Percentiles rank a stretch among this genome's conserved stretches.
Evolutionary conservation across 2,329 filamentous ascomycete species (phyloP).

Genomic region (Orbilia oligospora): DNA sequence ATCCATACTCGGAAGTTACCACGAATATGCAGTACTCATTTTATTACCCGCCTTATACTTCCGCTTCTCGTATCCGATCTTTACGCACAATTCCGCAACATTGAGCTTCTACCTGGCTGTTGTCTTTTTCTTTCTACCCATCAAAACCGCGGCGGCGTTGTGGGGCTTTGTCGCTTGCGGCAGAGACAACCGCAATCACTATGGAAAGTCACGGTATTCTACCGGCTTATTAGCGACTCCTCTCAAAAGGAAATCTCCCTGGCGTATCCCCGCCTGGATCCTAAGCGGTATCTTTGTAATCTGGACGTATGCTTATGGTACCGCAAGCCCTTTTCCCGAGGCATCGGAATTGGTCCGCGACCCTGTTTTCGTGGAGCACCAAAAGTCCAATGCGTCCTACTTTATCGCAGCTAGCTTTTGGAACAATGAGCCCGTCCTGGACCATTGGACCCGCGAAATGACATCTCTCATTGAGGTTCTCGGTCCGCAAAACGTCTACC

Average conservation of each 20-base stretch:
- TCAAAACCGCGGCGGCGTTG: slow-evolving; percentile 31
- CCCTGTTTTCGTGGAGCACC: slow-evolving; percentile 29
- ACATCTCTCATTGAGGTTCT: slow-evolving; percentile 35
- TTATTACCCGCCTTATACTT: slow-evolving; percentile 40
- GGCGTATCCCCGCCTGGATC: slow-evolving; percentile 17
- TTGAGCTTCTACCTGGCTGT: slow-evolving; percentile 47
- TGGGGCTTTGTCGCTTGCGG: slow-evolving; percentile 5
- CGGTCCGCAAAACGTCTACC: slow-evolving; percentile 46
- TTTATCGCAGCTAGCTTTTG: slow-evolving; percentile 58
- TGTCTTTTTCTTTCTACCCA: slow-evolving; percentile 39
- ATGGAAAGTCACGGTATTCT: slow-evolving; percentile 28
- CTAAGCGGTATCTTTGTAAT: slow-evolving; percentile 30
- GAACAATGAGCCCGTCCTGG: slow-evolving; percentile 53
- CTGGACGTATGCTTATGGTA: slow-evolving; percentile 36
- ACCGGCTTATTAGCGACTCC: slow-evolving; percentile 18
- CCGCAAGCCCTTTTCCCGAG: slow-evolving; percentile 36
- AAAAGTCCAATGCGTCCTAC: slow-evolving; percentile 42
- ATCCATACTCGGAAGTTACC: slow-evolving; percentile 4
- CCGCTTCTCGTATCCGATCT: slow-evolving; percentile 45
- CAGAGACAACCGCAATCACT: background rate
- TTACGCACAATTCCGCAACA: slow-evolving; percentile 57
- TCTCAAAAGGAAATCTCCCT: slow-evolving; percentile 7
- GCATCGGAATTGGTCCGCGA: slow-evolving; percentile 20
- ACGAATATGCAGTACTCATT: slow-evolving; percentile 34
- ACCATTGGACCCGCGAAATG: slow-evolving; percentile 46